Base-by-base conservation (phyloP, 2,329 filamentous ascomycete species). In the Penicillium olsonii region DNA sequence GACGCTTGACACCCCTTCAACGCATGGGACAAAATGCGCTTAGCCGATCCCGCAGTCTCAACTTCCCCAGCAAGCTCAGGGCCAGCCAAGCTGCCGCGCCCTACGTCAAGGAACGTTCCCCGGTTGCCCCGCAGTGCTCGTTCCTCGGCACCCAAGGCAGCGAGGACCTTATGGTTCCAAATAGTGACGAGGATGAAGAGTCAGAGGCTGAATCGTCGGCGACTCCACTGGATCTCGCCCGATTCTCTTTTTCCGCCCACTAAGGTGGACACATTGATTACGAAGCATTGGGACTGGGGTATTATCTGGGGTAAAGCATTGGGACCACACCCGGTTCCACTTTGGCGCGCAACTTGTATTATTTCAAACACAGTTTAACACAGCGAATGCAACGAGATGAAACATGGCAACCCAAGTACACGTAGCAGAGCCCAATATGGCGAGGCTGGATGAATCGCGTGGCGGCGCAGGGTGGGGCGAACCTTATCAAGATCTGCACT, bases 121-220 rank as follows among this genome's bases (percentile, higher is more conserved):
- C 37, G n/a, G 26, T 45, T 14, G 19, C 35, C 3, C 48, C 33
- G n/a, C 24, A 3, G 11, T 51, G 20, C 17, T 48, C 48, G 12
- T 40, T 42, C 10, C 35, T 38, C 1, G 43, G 42, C 31, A 37
- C 42, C 37, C 65, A 67, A 37, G 79, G 79, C 2, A 81, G 79
- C 51, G 79, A 82, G 56, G 79, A 82, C 55, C 59, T 75, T 31
- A 74, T 82, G 17, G 62, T 80, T 33, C 77, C 75, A 17, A 71
- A 77, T 48, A 80, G 76, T 42, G 78, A 81, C 35, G 75, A 75
- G 4, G 68, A 70, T n/a, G 65, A 69, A 12, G 64, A 64, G 26
- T 35, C 44, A 2, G 56, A 51, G 19, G 48, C 42, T 11, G 22
- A 37, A 5, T 46, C 37, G 19, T 51, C 49, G 12, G 45, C 22